Base-by-base conservation (phyloP, 2,329 filamentous ascomycete genomes). In the Exophiala lecanii-corni region DNA sequence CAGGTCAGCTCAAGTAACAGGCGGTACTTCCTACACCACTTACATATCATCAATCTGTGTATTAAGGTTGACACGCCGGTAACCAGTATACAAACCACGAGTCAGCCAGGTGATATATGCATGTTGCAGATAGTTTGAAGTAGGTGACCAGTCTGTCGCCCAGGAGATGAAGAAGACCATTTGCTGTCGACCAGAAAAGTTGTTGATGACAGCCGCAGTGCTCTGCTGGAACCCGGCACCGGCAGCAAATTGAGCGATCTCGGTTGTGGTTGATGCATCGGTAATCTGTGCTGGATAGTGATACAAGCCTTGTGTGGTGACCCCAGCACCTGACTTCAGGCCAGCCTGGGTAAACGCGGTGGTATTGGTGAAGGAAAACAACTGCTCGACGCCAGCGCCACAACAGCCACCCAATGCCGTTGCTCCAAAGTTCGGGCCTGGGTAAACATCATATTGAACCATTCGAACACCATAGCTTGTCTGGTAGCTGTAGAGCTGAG, bases 71-170 rank as follows among this genome's bases (percentile, higher is more conserved):
- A 73, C 65, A 49, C 76, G 70, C 40, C 75, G 70, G 56, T 75
- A 72, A n/a, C 76, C 76, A 7, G 73, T 64, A 49, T 76, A 56
- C 6, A 81, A 59, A 26, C 78, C 78, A 48, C 76, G 70, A 4
- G 78, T 81, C 23, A 78, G 58, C 78, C 77, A 82, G 53, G 72
- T 72, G 47, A 82, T 80, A 70, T 74, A 80, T 9, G 77, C 68
- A 60, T 82, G 78, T 60, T 81, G 77, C 36, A 80, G 59, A 55
- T 71, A 78, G 59, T 71, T 79, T 54, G 74, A 77, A 2, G 76
- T 72, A 10, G 69, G 53, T 46, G 70, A 69, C 73, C 72, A 76
- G 34, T 65, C 63, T 5, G 71, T 67, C 35, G 72, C 72, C 50
- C 75, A 79, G 12, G 65, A 62, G 40, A 74, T 71, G 62, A 81